Base-by-base conservation (phyloP, 441 rosid genomes). In the Bruguiera hainesii region DNA sequence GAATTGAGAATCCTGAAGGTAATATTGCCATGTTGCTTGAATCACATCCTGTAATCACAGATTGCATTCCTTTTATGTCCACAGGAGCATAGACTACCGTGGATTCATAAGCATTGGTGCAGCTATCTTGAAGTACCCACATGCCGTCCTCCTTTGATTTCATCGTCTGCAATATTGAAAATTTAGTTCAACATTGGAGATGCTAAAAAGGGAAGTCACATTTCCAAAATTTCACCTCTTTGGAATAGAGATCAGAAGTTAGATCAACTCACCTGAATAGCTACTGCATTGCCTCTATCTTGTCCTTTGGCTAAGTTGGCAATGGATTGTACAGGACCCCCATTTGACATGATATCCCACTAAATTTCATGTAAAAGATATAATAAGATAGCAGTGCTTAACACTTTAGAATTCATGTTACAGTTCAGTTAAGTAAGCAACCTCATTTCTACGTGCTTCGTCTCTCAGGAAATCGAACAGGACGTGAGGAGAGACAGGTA, bases 1-100 rank as follows among this genome's bases (percentile, higher is more conserved):
- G 90, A 76, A 94, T 90, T 1, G 99, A 87, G 88, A 94, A 94
- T 35, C 99, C 99, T 7, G 90, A 94, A 26, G 99, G 98, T 64
- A 95, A 80, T 65, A 87, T 71, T 1, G 92, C 88, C 51, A 84
- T 78, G 83, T 71, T 89, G 86, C 91, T 88, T 8, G 99, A 87
- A 82, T 91, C 96, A 18, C 96, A 91, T 60, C 99, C 99, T 0
- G 89, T 87, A 29, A 89, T 87, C 78, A 85, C 98, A 0, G 92
- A 79, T 71, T 94, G 98, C 81, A 89, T 91, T 21, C 84, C 86
- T 5, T 77, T 75, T 37, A 88, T 84, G 72, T 94, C 99, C 49
- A 88, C 98, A 0, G 86, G 88, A 63, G 98, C 96, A 63, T 84
- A 89, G 59, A 94, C 88, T 39, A 89, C 89, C 80, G 73, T 83